Conservation (phyloP, 345 rosid species). For the Heritiera littoralis region DNA sequence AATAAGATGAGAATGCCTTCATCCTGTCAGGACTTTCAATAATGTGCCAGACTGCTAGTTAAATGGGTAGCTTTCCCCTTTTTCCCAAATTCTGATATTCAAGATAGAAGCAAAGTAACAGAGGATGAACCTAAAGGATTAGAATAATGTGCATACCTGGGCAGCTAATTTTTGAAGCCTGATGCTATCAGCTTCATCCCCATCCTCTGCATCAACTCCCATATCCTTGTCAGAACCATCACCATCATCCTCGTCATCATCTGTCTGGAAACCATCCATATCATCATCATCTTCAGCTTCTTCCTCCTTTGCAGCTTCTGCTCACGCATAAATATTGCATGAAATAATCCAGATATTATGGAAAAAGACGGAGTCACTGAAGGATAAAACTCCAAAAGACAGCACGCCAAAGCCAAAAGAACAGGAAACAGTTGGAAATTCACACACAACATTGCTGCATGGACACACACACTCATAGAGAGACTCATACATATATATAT, state of each 20-base stretch:
- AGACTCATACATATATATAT: no score
- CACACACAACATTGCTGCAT: conserved; percentile 3
- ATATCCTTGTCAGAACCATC: conserved; percentile 92
- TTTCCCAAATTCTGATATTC: neutral
- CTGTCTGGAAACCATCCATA: conserved; percentile 90
- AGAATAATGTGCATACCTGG: conserved; percentile 51
- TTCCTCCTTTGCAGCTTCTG: conserved; percentile 88
- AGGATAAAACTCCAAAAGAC: neutral
- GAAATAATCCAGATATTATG: neutral
- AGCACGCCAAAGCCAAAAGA: neutral
- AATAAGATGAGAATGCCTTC: neutral
- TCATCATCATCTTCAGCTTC: conserved; percentile 85
- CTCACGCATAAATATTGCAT: neutral
- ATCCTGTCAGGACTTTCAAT: neutral
- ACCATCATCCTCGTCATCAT: conserved; percentile 89
- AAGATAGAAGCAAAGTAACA: neutral
- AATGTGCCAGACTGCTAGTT: neutral
- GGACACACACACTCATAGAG: no score
- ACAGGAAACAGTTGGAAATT: neutral
- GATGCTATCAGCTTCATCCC: conserved; percentile 85
- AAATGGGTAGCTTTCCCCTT: neutral
- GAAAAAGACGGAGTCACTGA: neutral
- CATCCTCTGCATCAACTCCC: conserved; percentile 93
- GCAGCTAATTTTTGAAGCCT: conserved; percentile 85
- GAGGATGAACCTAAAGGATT: neutral